Conservation (phyloP, 495 filamentous ascomycete genomes). For the Cercophora scortea region DNA sequence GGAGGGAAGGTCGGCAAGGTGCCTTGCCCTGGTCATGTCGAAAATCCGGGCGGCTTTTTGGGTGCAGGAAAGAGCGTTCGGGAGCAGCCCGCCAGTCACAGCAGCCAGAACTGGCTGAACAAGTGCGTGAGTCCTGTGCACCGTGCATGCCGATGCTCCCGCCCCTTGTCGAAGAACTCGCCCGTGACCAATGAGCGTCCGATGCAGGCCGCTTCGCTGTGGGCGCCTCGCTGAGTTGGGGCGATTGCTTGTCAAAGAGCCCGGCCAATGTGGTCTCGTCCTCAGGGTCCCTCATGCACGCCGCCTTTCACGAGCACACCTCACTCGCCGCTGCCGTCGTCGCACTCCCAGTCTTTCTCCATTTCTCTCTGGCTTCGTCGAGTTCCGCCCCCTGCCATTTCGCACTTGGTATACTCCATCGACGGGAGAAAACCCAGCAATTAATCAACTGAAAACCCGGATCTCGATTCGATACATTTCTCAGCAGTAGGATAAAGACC, state of each 20-base stretch:
- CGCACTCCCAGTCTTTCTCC: too few relatives aligned
- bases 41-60: slow-evolving; percentile 20
- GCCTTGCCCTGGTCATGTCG: too few relatives aligned
- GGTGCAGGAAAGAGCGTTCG: slow-evolving; percentile 9
- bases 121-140: slow-evolving; percentile 1
- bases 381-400: too few relatives aligned
- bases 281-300: neutral
- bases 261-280: slow-evolving; percentile 10
- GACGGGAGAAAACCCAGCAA: too few relatives aligned
- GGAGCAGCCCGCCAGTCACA: slow-evolving; percentile 16
- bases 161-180: slow-evolving; percentile 17
- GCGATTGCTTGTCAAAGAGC: slow-evolving; percentile 14
- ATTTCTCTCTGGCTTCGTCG: too few relatives aligned
- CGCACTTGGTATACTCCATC: too few relatives aligned
- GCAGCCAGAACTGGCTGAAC: slow-evolving; percentile 8
- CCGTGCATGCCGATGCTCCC: slow-evolving; percentile 23
- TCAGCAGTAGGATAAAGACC: too few relatives aligned
- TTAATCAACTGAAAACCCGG: too few relatives aligned
- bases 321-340: too few relatives aligned
- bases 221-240: slow-evolving; percentile 21
- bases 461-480: too few relatives aligned
- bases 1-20: too few relatives aligned
- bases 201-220: slow-evolving; percentile 19
- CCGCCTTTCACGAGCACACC: too few relatives aligned
- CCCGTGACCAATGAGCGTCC: slow-evolving; percentile 16